A percentile compares a stretch with the other conserved stretches of the same genome.
phyloP scores from a whole-genome alignment of 31 red algal species.

The Endocladia muricata region DNA sequence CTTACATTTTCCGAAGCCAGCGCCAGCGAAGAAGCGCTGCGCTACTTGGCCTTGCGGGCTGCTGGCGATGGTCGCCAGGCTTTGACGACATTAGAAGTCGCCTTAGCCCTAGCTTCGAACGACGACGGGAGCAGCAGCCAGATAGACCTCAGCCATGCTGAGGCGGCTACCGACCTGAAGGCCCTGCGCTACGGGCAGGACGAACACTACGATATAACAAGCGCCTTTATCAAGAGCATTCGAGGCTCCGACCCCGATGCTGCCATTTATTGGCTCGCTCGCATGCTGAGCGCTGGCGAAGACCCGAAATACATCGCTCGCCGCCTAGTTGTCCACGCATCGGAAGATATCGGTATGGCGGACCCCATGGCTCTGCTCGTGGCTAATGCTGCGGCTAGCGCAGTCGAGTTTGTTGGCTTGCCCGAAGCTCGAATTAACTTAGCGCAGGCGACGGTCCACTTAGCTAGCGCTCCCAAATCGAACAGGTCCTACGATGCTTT shows the following conservation, averaged over 20 bases:
- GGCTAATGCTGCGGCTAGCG: not conserved
- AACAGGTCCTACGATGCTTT: not conserved
- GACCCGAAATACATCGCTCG: not conserved
- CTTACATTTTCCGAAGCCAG: not conserved
- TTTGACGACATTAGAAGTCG: not conserved
- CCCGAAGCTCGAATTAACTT: not conserved
- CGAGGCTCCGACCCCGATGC: constrained; percentile 12
- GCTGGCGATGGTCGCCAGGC: not conserved
- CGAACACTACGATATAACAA: not conserved
- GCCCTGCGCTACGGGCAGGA: not conserved
- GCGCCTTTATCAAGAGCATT: constrained; percentile 1
- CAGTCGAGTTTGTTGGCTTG: not conserved
- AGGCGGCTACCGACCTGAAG: not conserved
- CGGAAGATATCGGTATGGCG: constrained; percentile 7
- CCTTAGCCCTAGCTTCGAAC: not conserved
- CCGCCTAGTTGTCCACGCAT: not conserved
- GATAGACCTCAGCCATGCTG: not conserved
- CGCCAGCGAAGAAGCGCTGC: not conserved
- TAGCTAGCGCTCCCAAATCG: not conserved
- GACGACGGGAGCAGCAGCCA: not conserved
- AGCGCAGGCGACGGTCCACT: not conserved
- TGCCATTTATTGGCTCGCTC: not conserved
- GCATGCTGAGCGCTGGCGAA: not conserved
- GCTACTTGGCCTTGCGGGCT: not conserved
- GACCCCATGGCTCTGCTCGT: not conserved